Conservation (phyloP, 169 alveolate species). For the Cryptosporidium ubiquitum region DNA sequence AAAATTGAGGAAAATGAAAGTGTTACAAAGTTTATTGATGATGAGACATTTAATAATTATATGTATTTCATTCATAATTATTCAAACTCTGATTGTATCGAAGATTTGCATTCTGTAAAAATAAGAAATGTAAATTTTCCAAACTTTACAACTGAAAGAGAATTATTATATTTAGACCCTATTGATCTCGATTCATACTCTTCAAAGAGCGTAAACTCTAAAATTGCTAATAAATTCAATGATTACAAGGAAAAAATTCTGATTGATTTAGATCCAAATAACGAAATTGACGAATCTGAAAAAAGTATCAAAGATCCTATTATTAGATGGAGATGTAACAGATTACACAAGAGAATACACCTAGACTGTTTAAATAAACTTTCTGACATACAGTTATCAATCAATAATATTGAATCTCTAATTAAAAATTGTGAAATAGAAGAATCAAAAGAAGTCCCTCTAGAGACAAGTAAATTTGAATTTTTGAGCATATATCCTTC, state of each 20-base stretch:
- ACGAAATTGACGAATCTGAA: constrained; percentile 66
- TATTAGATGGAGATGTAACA: constrained; percentile 59
- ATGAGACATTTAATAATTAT: constrained; percentile 37
- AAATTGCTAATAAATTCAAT: constrained; percentile 6
- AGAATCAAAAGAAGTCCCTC: not conserved
- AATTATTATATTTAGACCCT: constrained; percentile 20
- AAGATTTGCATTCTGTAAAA: not conserved
- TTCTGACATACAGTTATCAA: not conserved
- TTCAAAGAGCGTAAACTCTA: constrained; percentile 8
- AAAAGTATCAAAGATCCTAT: constrained; percentile 47
- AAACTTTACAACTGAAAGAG: constrained; percentile 56
- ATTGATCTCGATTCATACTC: not conserved
- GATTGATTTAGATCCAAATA: constrained; percentile 41
- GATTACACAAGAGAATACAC: constrained; percentile 11
- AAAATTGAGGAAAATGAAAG: constrained; percentile 14
- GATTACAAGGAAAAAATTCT: constrained; percentile 52
- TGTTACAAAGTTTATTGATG: constrained; percentile 26
- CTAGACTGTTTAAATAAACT: not conserved
- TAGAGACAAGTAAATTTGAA: not conserved
- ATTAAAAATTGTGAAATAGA: not conserved
- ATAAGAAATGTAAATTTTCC: constrained; percentile 17
- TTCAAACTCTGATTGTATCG: not conserved
- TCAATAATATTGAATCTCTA: constrained; percentile 18
- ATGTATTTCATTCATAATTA: constrained; percentile 15
- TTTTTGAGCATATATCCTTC: not conserved